Evolutionary conservation across 73 alveolate species (phyloP), one percentile per base, ranked within the genome.

Genomic region (Blepharisma stoltei): DNA sequence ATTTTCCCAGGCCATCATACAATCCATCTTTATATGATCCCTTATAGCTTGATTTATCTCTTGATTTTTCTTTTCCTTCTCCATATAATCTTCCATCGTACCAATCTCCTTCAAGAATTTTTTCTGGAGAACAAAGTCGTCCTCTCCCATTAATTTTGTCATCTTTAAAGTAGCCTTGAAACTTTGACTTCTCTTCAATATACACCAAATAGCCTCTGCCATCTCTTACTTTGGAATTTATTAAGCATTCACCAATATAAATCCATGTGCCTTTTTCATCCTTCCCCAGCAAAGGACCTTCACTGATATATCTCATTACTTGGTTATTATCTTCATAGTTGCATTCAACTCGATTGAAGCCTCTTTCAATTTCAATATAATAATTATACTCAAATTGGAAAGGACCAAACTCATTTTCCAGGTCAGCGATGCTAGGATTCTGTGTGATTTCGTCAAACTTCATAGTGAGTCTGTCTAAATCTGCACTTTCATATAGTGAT

Each of bases 81-180:
- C 73, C 73, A 60, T 8, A 8, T 2, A 60, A 14, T 20, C 23
- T 38, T 9, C 45, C 73, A 18, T 60, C 46, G 2, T 14, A 9
- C 73, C 73, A 60, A 25, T 60, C 73, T 14, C 73, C 73, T 60
- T 60, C 73, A 14, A 20, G 45, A 25, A 60, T 60, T 60, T 60
- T 60, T n/a, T 60, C 73, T 18, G 37, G 14, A 18, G 38, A 18
- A 25, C 14, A n/a, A 9, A 60, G 38, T 60, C 73, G 37, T 20
- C 73, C 73, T 60, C 46, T n/a, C 46, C 73, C 73, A 60, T 60
- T 60, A 4, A n/a, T 8, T 14, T 8, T 8, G 46, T 60, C 45
- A 2, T 25, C 46, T n/a, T 60, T n/a, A 25, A 60, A 60, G 46
- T 60, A 60, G 18, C 73, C 73, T 60, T 60, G 73, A 60, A 60